phyloP scores from a whole-genome alignment of 257 asterid genomes.

The Thymus mandschuricus region DNA sequence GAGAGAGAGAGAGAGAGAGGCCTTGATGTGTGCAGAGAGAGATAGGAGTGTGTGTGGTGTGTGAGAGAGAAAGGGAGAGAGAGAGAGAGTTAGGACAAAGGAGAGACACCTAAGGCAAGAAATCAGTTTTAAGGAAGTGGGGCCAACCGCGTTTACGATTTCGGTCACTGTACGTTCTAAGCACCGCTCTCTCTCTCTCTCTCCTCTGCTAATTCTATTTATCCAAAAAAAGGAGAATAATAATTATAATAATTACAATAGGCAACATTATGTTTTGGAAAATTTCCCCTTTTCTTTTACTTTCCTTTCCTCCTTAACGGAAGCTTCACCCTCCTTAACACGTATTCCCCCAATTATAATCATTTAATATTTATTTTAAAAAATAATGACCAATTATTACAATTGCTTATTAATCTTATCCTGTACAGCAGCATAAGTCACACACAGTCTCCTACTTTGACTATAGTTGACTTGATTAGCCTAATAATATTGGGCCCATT shows the following conservation, averaged over 20 bases:
- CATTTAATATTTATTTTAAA: too few relatives aligned
- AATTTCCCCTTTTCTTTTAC: neutral
- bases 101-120: slow-evolving; percentile 28
- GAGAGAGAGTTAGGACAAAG: slow-evolving; percentile 12
- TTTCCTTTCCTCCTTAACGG: neutral
- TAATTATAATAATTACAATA: neutral
- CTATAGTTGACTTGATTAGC: neutral
- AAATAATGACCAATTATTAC: neutral
- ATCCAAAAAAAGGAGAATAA: neutral
- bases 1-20: neutral
- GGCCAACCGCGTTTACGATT: slow-evolving; percentile 28
- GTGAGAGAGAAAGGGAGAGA: slow-evolving; percentile 26
- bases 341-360: too few relatives aligned
- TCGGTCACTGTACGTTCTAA: neutral
- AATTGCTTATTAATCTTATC: neutral
- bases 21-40: slow-evolving; percentile 16
- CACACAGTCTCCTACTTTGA: too few relatives aligned
- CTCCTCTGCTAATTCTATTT: neutral
- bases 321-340: too few relatives aligned
- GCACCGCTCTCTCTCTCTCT: neutral
- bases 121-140: slow-evolving; percentile 11
- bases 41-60: slow-evolving; percentile 23
- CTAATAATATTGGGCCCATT: neutral
- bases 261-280: neutral
- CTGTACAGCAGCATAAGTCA: neutral